Base-by-base conservation (phyloP, 345 rosid species). In the Erucastrum elatum region DNA sequence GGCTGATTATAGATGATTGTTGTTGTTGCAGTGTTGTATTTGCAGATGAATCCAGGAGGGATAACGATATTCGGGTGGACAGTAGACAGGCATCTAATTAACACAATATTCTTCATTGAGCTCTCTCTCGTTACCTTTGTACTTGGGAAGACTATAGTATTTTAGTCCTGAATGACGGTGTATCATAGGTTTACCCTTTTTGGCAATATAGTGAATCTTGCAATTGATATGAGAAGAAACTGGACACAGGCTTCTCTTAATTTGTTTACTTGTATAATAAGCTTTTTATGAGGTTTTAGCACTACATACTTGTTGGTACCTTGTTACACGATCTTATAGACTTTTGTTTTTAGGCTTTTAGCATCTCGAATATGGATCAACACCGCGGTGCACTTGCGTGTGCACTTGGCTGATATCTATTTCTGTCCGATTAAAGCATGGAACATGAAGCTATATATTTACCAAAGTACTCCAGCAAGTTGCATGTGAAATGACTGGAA, bases 21-120 rank as follows among this genome's bases (percentile, higher is more conserved):
- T 55, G 71, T 55, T 84, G 25, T 26, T 21, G 87, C 90, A 94
- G 98, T 94, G 8, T 44, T 86, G 83, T 94, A 94, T 76, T 74
- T 94, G 84, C 97, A 90, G 89, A 82, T 81, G 74, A 94, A 94
- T 82, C 97, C 94, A 0, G 98, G 97, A 8, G 98, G 98, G 34
- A 90, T 92, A 71, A 94, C 98, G 1, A 86, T 94, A 58, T 94
- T 89, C 49, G 97, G 98, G 66, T 87, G 93, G 94, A 92, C 91
- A 9, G 89, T 92, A 44, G 98, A 94, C 80, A 84, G 98, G 15
- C 89, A 77, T 71, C 87, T 94, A 29, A 77, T 94, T 49, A 88
- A 82, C 84, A 90, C 98, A 30, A 94, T 94, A 81, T 94, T 94
- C 86, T 94, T 89, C 87, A 79, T 94, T 15, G 85, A 92, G 80